Evolutionary conservation across 345 rosid genomes (phyloP).

Genomic region (Eucalyptus brandiana): DNA sequence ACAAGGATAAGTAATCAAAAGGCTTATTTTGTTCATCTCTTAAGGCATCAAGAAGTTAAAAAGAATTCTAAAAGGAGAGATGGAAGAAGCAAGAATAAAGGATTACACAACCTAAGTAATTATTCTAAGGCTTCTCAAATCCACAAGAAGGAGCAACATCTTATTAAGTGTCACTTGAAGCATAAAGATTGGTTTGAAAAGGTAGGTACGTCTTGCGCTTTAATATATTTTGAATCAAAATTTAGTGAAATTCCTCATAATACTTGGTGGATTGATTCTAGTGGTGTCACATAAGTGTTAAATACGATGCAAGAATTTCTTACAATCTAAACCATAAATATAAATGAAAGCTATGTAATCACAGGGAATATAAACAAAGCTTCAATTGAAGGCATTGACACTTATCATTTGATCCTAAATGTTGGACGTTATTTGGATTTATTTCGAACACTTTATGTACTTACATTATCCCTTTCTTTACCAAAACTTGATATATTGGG

Average conservation of each 20-base stretch:
- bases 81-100: background rate
- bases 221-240: background rate
- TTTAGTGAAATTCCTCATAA: background rate
- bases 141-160: background rate
- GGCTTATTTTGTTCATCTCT: background rate
- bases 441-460: background rate
- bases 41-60: background rate
- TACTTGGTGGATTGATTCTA: background rate
- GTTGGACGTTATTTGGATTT: background rate
- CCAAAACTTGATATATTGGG: background rate
- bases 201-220: background rate
- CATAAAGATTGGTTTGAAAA: background rate
- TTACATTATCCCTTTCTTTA: background rate
- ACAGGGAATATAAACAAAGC: background rate
- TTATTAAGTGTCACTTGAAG: background rate
- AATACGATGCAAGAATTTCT: background rate
- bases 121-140: background rate
- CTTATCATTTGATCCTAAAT: background rate
- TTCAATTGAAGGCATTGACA: background rate
- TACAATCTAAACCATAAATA: background rate
- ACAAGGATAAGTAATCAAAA: too few species aligned
- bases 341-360: background rate
- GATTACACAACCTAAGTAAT: background rate
- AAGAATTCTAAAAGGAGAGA: background rate
- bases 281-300: background rate